Base-by-base conservation (phyloP, 768 basidiomycete species). In the Rhizopogon sp. region DNA sequence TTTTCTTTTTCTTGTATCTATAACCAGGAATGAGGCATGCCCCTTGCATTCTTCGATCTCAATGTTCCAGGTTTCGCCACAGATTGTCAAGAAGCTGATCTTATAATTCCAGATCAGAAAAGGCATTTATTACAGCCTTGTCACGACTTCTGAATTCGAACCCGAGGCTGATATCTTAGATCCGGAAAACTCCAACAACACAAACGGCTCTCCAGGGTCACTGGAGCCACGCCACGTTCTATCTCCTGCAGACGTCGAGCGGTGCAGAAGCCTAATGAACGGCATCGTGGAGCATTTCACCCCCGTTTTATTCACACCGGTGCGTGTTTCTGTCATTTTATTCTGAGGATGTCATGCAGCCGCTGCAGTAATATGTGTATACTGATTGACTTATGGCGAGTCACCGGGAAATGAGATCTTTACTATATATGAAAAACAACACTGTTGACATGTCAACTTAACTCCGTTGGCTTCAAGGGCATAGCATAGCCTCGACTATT, bases 261-360 rank as follows among this genome's bases (percentile, higher is more conserved):
- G 73, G 39, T 83, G 81, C 60, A 70, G 67, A 58, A 62, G 62
- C n/a, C 73, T 86, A 35, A 79, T 85, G 77, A 70, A 72, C 6
- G 66, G 65, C 29, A 65, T 90, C 56, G 81, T 90, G 55, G 76
- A 76, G 5, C 77, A 87, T 65, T 89, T 90, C 64, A 85, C 87
- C 0, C 87, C 88, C 2, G 73, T 83, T 37, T 69, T 90, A 0
- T 90, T 90, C 66, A 88, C 88, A 1, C 79, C 85, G 28, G 78
- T 70, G 37, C 37, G 68, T 70, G 50, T 42, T 22, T 6, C 50
- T 29, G 41, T 25, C 16, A n/a, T 22, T 22, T 49, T 13, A 37
- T 37, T 49, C 20, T 11, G 20, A 49, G 14, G 14, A 49, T 22
- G 33, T 49, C 3, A 37, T 37, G 4, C 9, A 37, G 22, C 14